A percentile compares a stretch with the other conserved stretches of the same genome.
Evolutionary conservation across 345 rosid species (phyloP).

Genomic region (Populus ilicifolia): DNA sequence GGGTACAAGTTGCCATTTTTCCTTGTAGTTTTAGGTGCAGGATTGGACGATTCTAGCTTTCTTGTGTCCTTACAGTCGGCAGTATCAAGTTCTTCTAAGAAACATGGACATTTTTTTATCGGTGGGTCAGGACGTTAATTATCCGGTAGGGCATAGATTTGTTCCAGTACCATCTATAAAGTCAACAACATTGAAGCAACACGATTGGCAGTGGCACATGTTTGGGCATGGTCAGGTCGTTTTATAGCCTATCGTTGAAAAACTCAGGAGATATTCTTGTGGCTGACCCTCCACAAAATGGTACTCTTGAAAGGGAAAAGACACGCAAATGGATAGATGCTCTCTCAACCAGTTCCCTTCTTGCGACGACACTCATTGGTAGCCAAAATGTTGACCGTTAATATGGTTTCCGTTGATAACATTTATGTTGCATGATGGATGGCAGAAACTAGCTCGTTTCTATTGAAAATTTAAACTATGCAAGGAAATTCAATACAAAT

Average conservation of each 20-base stretch:
- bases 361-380: background rate
- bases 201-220: constrained; percentile 5
- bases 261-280: constrained; percentile 3
- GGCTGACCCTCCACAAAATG: background rate
- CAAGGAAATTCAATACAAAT: background rate
- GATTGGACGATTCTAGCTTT: too few species aligned
- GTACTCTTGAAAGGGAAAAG: constrained; percentile 1
- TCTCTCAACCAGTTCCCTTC: background rate
- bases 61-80: too few species aligned
- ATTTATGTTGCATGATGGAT: background rate
- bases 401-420: too few species aligned
- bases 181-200: constrained; percentile 2
- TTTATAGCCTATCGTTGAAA: constrained; percentile 7
- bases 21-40: too few species aligned
- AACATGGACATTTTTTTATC: too few species aligned
- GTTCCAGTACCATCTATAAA: background rate
- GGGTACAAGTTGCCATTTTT: too few species aligned
- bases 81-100: too few species aligned
- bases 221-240: constrained; percentile 8
- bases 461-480: background rate
- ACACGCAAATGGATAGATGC: constrained; percentile 7
- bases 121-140: background rate
- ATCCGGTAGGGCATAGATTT: constrained; percentile 4
- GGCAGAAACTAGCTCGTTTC: background rate
- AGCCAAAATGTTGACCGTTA: background rate